Evolutionary conservation across 108 stramenopile genomes (phyloP).

Genomic region (Epithemia pelagica): DNA sequence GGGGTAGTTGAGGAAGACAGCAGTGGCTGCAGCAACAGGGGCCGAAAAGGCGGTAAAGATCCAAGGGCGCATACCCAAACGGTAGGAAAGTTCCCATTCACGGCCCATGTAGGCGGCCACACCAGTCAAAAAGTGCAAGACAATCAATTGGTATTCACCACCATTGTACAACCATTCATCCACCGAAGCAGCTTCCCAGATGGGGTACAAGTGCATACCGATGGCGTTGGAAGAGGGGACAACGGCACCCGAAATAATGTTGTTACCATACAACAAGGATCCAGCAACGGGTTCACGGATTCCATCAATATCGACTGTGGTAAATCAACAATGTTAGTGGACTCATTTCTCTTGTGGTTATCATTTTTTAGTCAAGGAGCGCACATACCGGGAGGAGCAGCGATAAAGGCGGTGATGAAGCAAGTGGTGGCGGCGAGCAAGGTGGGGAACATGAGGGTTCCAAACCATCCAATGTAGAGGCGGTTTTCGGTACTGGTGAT

Average conservation of each 20-base stretch:
- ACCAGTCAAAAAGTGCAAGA: conserved; percentile 22
- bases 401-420: conserved; percentile 26
- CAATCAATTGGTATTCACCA: conserved; percentile 29
- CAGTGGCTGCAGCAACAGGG: conserved; percentile 25
- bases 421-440: conserved; percentile 19
- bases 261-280: conserved; percentile 32
- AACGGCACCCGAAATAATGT: conserved; percentile 28
- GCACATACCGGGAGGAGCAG: conserved; percentile 16
- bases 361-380: too few species aligned
- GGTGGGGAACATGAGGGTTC: conserved; percentile 32
- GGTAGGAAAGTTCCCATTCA: conserved; percentile 29
- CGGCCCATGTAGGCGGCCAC: conserved; percentile 28
- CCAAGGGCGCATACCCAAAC: conserved; percentile 32
- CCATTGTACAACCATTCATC: conserved; percentile 34
- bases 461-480: conserved; percentile 34
- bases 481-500: conserved; percentile 34
- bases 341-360: neutral
- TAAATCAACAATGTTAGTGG: neutral
- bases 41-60: conserved; percentile 29
- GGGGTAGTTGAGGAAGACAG: conserved; percentile 25
- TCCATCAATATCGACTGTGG: conserved; percentile 25
- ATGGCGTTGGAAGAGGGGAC: conserved; percentile 30
- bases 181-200: conserved; percentile 31
- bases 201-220: conserved; percentile 32
- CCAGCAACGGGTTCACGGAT: conserved; percentile 32